Percentiles rank a stretch among this genome's conserved stretches.
Evolutionary conservation across 192 early-diverging fungal genomes (phyloP).

Genomic region (Coemansia sp.): DNA sequence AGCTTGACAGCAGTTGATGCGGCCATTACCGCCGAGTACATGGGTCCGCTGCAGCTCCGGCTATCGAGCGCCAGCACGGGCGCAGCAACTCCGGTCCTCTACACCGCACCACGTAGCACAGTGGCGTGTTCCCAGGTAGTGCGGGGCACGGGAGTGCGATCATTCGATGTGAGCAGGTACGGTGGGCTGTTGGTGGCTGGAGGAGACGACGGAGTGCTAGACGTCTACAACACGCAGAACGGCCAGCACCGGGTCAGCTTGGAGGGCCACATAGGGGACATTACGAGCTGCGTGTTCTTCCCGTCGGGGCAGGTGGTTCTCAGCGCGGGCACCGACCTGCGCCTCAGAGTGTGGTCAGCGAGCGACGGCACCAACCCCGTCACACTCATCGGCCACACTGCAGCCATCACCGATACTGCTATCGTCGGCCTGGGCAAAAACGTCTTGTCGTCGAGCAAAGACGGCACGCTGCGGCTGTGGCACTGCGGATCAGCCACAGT

Average conservation of each 20-base stretch:
- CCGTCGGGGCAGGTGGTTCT: conserved; percentile 73
- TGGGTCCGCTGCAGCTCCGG: conserved; percentile 23
- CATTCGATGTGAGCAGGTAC: conserved; percentile 38
- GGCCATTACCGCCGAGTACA: conserved; percentile 18
- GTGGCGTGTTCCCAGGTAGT: conserved; percentile 28
- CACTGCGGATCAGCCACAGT: conserved; percentile 29
- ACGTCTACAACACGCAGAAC: conserved; percentile 34
- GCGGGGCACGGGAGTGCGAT: conserved; percentile 26
- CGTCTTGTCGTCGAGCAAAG: conserved; percentile 55
- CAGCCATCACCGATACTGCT: conserved; percentile 61
- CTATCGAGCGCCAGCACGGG: conserved; percentile 20
- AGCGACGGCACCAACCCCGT: conserved; percentile 72
- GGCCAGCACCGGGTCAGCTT: conserved; percentile 24
- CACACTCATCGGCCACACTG: conserved; percentile 66
- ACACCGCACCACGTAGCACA: conserved; percentile 20
- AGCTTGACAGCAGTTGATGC: not conserved
- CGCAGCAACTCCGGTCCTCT: conserved; percentile 6
- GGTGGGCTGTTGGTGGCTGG: conserved; percentile 41
- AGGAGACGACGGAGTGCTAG: conserved; percentile 38
- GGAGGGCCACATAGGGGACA: conserved; percentile 64
- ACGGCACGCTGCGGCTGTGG: conserved; percentile 50
- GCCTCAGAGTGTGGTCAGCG: conserved; percentile 72
- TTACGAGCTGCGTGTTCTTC: conserved; percentile 68
- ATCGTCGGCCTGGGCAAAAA: conserved; percentile 67
- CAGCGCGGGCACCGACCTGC: conserved; percentile 66